Conservation (phyloP, 1,284 basidiomycete species). For the Paramarasmius palmivorus region DNA sequence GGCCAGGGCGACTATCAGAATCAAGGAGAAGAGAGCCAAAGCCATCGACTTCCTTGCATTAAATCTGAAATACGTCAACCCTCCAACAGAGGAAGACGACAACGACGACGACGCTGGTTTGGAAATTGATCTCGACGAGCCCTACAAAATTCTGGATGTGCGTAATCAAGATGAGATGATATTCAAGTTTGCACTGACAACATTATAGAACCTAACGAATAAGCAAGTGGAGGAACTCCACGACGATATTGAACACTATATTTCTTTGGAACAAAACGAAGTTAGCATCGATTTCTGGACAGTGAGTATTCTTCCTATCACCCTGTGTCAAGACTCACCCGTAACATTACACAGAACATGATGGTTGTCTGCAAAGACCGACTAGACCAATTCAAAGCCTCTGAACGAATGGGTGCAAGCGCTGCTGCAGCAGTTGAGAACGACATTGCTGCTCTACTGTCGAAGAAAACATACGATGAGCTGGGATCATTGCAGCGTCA, state of each 20-base stretch:
- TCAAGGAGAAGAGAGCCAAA: slow-evolving; percentile 94
- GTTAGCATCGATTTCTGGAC: slow-evolving; percentile 97
- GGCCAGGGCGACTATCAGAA: slow-evolving; percentile 87
- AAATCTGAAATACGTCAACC: slow-evolving; percentile 86
- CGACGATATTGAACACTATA: slow-evolving; percentile 91
- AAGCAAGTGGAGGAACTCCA: slow-evolving; percentile 93
- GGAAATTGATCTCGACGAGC: slow-evolving; percentile 98
- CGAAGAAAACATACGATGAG: slow-evolving; percentile 83
- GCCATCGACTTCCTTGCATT: slow-evolving; percentile 94
- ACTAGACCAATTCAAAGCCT: slow-evolving; percentile 73
- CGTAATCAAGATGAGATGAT: slow-evolving; percentile 28
- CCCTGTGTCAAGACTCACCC: background rate
- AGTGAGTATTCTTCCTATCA: slow-evolving; percentile 43
- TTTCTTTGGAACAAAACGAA: slow-evolving; percentile 83
- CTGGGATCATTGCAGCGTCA: slow-evolving; percentile 82
- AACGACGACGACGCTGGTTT: slow-evolving; percentile 86
- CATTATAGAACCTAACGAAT: slow-evolving; percentile 74
- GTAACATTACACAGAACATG: slow-evolving; percentile 69
- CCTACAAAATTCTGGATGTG: slow-evolving; percentile 95
- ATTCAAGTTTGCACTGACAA: slow-evolving; percentile 20
- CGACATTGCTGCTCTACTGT: slow-evolving; percentile 73
- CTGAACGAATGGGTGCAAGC: slow-evolving; percentile 58
- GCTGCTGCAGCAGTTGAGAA: slow-evolving; percentile 79
- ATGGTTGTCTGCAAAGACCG: slow-evolving; percentile 95
- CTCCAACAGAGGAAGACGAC: slow-evolving; percentile 67